phyloP scores from a whole-genome alignment of 23 red algal genomes.

The Gracilaria caudata region DNA sequence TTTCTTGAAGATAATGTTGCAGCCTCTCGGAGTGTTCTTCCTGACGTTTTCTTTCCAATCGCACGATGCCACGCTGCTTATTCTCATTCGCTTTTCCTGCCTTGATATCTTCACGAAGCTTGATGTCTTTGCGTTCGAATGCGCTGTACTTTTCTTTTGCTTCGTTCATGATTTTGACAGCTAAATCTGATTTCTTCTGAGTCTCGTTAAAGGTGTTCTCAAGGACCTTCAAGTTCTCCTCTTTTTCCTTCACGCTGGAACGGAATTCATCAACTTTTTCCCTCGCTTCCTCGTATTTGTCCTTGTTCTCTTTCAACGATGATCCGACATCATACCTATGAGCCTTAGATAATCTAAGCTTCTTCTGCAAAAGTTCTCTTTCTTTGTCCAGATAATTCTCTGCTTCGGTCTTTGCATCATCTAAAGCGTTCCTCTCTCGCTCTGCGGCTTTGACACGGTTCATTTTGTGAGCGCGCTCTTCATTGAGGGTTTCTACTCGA shows the following conservation, averaged over 20 bases:
- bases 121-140: slow-evolving; percentile 85
- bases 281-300: slow-evolving; percentile 31
- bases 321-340: slow-evolving; percentile 5
- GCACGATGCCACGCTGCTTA: slow-evolving; percentile 28
- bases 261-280: slow-evolving; percentile 47
- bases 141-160: slow-evolving; percentile 69
- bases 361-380: slow-evolving; percentile 71
- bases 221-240: slow-evolving; percentile 38
- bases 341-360: slow-evolving; percentile 32
- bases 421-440: slow-evolving; percentile 82
- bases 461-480: slow-evolving; percentile 84
- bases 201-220: slow-evolving; percentile 59
- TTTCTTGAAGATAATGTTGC: slow-evolving; percentile 30
- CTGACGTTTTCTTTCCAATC: slow-evolving; percentile 37
- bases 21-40: slow-evolving; percentile 40
- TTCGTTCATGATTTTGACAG: slow-evolving; percentile 51
- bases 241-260: slow-evolving; percentile 50
- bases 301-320: slow-evolving; percentile 19
- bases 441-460: slow-evolving; percentile 88
- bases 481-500: slow-evolving; percentile 63
- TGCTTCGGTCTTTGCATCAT: slow-evolving; percentile 81
- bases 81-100: slow-evolving; percentile 77
- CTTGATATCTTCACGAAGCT: slow-evolving; percentile 84
- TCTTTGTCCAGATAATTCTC: slow-evolving; percentile 88
- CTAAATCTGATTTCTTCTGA: slow-evolving; percentile 44